Base-by-base conservation (phyloP, 2,329 filamentous ascomycete species). In the Beauveria brongniartii region DNA sequence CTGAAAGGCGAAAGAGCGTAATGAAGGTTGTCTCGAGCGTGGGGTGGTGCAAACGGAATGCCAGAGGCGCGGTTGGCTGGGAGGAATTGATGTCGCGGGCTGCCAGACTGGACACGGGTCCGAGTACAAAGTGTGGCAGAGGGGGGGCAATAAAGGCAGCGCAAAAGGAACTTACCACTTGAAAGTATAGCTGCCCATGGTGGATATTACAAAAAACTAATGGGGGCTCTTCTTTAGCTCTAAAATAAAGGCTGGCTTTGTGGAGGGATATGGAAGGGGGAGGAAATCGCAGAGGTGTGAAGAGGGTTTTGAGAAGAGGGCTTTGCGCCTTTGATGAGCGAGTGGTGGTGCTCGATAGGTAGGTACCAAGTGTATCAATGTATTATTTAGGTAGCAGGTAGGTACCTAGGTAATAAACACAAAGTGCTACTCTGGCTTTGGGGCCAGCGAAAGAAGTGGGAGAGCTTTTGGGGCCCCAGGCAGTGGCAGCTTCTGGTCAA, bases 131-230 rank as follows among this genome's bases (percentile, higher is more conserved):
- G 56, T 28, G 55, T 47, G 55, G 34, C 28, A 58, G 44, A 62
- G 43, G 44, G 40, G 51, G 34, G n/a, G 34, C n/a, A 50, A 59
- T 28, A 7, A 28, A 20, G 37, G 37, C 26, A 10, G 18, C 57
- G 43, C 47, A 43, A 50, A 46, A 55, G 53, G 47, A 55, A 73
- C 85, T 76, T 76, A 89, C 86, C 86, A 89, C 73, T 82, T 86
- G 78, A 89, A 89, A 55, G 84, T 84, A 71, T 84, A 88, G 76
- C 78, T 87, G 69, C 83, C 85, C 84, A 88, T 87, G 66, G 70
- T 76, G 69, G 65, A 62, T 62, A 67, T 62, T 67, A 66, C 58
- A 58, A 55, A 57, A 62, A 62, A 58, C 64, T 63, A 59, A 61
- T 61, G 62, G 56, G 64, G 54, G 59, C 63, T 57, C 43, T 43